Conservation (phyloP, 192 early-diverging fungal species). For the Linderina pennispora region DNA sequence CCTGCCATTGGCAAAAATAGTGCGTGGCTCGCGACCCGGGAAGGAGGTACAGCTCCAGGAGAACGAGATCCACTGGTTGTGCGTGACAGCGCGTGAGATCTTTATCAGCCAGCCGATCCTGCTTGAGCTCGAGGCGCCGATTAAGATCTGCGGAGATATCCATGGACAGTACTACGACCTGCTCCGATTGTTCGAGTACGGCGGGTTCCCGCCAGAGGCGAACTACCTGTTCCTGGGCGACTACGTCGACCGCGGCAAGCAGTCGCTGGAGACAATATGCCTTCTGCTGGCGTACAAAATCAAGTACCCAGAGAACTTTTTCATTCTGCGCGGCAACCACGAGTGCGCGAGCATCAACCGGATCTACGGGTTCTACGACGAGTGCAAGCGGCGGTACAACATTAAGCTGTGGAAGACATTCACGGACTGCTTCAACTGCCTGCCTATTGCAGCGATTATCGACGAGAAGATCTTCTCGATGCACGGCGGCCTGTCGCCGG, state of each 20-base stretch:
- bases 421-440: slow-evolving; percentile 98
- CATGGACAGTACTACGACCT: slow-evolving; percentile 99
- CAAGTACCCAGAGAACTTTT: slow-evolving; percentile 99
- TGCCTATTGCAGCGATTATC: slow-evolving; percentile 95
- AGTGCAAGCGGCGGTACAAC: slow-evolving; percentile 98
- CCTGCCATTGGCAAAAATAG: no score
- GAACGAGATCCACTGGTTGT: slow-evolving; percentile 92
- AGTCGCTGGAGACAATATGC: slow-evolving; percentile 97
- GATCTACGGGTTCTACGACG: slow-evolving; percentile 98
- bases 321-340: slow-evolving; percentile 97
- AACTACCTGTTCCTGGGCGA: slow-evolving; percentile 98
- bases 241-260: slow-evolving; percentile 97
- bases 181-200: slow-evolving; percentile 91
- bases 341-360: slow-evolving; percentile 96
- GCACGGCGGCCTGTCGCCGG: slow-evolving; percentile 97
- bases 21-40: slow-evolving; percentile 90
- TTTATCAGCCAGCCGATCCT: slow-evolving; percentile 92
- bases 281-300: slow-evolving; percentile 97
- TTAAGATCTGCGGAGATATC: slow-evolving; percentile 93
- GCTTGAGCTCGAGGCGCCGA: slow-evolving; percentile 89
- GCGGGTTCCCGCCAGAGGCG: slow-evolving; percentile 91
- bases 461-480: slow-evolving; percentile 99
- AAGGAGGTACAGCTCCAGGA: slow-evolving; percentile 95
- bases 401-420: slow-evolving; percentile 99
- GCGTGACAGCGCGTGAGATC: slow-evolving; percentile 89